Conservation (phyloP, 768 basidiomycete genomes). For the Kwoniella europaea region DNA sequence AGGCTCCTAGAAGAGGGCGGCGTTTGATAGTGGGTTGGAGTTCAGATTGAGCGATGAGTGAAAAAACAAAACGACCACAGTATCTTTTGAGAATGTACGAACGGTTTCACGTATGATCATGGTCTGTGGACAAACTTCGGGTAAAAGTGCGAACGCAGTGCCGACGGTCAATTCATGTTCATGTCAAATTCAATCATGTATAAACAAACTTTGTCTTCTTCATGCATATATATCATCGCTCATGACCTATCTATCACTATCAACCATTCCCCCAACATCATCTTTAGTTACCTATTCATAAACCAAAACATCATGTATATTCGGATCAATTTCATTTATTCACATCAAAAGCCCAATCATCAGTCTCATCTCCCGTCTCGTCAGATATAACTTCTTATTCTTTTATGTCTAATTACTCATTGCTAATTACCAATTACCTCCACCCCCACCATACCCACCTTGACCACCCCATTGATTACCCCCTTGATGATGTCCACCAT, state of each 20-base stretch:
- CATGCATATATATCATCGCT: conserved; percentile 8
- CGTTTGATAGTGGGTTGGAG: too few relatives aligned
- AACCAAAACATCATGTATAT: neutral
- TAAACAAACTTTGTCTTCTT: neutral
- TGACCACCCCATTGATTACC: conserved; percentile 18
- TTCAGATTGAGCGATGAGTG: neutral
- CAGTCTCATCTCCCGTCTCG: neutral
- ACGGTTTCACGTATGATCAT: neutral
- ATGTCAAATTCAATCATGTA: neutral
- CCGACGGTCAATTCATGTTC: neutral
- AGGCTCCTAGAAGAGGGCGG: too few relatives aligned
- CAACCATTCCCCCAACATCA: conserved; percentile 1
- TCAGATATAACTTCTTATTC: too few relatives aligned
- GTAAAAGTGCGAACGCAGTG: neutral
- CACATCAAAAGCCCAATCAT: neutral
- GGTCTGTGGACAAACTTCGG: neutral
- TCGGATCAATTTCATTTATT: too few relatives aligned
- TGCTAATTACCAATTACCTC: conserved; percentile 13
- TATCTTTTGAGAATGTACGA: neutral
- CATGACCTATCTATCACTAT: neutral
- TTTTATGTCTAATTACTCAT: too few relatives aligned
- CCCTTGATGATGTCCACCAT: neutral
- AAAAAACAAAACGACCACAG: neutral
- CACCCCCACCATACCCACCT: conserved; percentile 24
- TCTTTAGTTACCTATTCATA: neutral